A percentile compares a stretch with the other conserved stretches of the same genome.
These are phyloP conservation scores for maize (Zea mays) DNA, from an alignment of 176 grass and related monocot genomes.

Conservation along the genomic window DNA sequence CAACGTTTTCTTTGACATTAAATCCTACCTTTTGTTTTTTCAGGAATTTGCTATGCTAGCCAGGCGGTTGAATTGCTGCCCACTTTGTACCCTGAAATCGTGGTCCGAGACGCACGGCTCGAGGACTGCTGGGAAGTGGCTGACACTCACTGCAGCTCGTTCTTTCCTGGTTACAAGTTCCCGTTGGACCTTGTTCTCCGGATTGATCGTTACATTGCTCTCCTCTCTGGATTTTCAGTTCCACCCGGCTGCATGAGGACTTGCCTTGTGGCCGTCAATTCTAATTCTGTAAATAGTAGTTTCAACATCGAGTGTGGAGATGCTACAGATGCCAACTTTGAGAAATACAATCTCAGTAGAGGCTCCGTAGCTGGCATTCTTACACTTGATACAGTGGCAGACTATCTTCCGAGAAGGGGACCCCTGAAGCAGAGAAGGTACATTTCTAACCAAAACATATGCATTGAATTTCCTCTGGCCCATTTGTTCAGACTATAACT, in stretches of 20 bases:
- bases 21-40: background rate
- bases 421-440: constrained; percentile 89
- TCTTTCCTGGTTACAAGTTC: constrained; percentile 85
- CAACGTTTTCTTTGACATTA: constrained; percentile 3
- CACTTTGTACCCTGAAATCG: constrained; percentile 60
- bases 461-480: background rate
- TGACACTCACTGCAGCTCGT: constrained; percentile 91
- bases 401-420: constrained; percentile 92
- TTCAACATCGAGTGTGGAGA: constrained; percentile 57
- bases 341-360: constrained; percentile 54
- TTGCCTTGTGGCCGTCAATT: constrained; percentile 73
- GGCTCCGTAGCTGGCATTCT: constrained; percentile 76
- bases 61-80: constrained; percentile 73
- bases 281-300: constrained; percentile 29
- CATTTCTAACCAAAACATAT: constrained; percentile 13
- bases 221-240: constrained; percentile 75
- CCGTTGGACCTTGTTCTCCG: constrained; percentile 81
- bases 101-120: constrained; percentile 69
- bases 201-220: constrained; percentile 70
- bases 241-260: constrained; percentile 82
- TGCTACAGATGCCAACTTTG: constrained; percentile 45
- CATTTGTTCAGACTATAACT: background rate
- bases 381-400: constrained; percentile 73
- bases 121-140: constrained; percentile 98
- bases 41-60: constrained; percentile 62